Evolutionary conservation across 305 asterid genomes (phyloP).

Genomic region (Plantago rigida): DNA sequence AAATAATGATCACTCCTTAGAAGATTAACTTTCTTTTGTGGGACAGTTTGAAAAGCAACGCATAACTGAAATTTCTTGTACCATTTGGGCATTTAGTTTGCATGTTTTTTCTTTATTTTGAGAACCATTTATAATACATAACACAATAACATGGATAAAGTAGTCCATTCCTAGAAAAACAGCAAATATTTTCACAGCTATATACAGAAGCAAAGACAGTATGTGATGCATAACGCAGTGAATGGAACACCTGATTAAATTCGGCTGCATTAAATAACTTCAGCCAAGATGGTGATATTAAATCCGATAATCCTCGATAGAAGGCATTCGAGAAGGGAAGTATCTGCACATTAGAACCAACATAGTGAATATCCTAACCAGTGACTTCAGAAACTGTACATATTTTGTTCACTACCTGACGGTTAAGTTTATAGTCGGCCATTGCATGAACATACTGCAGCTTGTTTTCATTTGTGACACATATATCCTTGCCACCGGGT

Average conservation of each 20-base stretch:
- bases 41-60: background rate
- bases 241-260: constrained; percentile 74
- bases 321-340: constrained; percentile 91
- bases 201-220: too few species aligned
- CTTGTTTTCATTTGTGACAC: constrained; percentile 82
- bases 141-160: too few species aligned
- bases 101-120: too few species aligned
- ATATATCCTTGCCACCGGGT: constrained; percentile 78
- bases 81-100: constrained; percentile 5
- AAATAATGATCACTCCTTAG: constrained; percentile 7
- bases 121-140: too few species aligned
- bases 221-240: constrained; percentile 1
- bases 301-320: constrained; percentile 79
- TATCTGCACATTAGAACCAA: constrained; percentile 49
- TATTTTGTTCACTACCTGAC: constrained; percentile 51
- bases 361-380: constrained; percentile 27
- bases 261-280: constrained; percentile 86
- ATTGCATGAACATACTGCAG: constrained; percentile 90
- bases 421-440: constrained; percentile 90
- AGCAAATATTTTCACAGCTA: background rate
- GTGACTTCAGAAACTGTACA: constrained; percentile 14
- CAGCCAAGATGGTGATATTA: constrained; percentile 91
- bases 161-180: background rate
- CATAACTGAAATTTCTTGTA: background rate
- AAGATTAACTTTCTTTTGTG: background rate